Percentiles rank a stretch among this genome's conserved stretches.
These are phyloP conservation scores for Myxozyma vanderwaltii DNA, from an alignment of 805 yeast genomes.

Conservation along the genomic window DNA sequence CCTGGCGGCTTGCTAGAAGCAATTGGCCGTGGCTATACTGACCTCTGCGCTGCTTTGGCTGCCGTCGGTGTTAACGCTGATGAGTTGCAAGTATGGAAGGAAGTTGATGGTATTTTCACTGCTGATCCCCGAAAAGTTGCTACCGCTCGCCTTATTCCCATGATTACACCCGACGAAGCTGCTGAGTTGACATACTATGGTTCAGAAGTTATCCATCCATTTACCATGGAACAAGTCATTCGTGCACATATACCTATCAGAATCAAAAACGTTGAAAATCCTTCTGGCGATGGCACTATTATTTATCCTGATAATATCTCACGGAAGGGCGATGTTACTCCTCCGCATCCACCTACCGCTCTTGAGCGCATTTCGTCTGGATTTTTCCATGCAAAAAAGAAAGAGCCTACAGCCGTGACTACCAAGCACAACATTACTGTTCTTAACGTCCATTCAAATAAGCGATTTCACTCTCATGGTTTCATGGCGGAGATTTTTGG, in stretches of 20 bases:
- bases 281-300: conserved; percentile 88
- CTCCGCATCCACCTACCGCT: conserved; percentile 92
- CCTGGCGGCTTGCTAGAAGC: conserved; percentile 93
- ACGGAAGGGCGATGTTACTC: conserved; percentile 83
- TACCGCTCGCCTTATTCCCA: conserved; percentile 76
- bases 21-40: conserved; percentile 97
- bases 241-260: conserved; percentile 94
- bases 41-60: conserved; percentile 92
- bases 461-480: conserved; percentile 90
- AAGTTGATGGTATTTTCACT: conserved; percentile 97
- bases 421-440: conserved; percentile 92
- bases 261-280: conserved; percentile 94
- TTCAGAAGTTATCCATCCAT: conserved; percentile 96
- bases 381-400: conserved; percentile 43
- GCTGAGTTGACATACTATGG: conserved; percentile 98
- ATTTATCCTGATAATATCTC: conserved; percentile 90
- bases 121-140: conserved; percentile 98
- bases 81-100: conserved; percentile 97
- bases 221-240: conserved; percentile 99
- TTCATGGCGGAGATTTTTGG: conserved; percentile 89
- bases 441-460: conserved; percentile 89
- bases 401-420: conserved; percentile 87
- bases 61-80: conserved; percentile 93
- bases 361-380: conserved; percentile 52
- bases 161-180: conserved; percentile 98